Evolutionary conservation across 106 monocot genomes (phyloP), one percentile per base, ranked within the genome.

Genomic region (Dendrobium nobile): DNA sequence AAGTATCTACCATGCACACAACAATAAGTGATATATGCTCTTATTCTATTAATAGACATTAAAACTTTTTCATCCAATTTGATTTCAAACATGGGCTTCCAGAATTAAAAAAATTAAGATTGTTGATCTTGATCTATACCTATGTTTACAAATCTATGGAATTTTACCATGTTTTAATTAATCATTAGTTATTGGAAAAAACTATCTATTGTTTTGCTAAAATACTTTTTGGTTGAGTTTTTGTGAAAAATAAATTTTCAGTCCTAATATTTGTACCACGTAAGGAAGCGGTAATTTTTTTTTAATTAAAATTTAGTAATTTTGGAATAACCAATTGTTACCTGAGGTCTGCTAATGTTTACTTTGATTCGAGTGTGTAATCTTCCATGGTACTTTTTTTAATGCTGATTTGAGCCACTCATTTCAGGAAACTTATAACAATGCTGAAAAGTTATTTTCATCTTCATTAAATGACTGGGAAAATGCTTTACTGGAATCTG

Each of bases 371-470:
- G 8, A 61, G 61, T 5, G 4, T 61, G 19, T 22, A 61, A 3
- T n/a, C 28, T 26, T 65, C 26, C 13, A 70, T 70, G 70, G 15
- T 15, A 37, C 31, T 37, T 33, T 70, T 37, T 70, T 70, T 37
- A 33, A 37, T 80, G 6, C 33, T 79, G 26, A 77, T 9, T 79
- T 64, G 54, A 72, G 33, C 64, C 75, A 24, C 41, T 74, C 59
- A 47, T 78, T 88, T 82, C 85, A 97, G 97, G 97, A 94, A 72
- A 84, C 79, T 54, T 94, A 89, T 83, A 75, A 85, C 54, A 82
- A 89, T 70, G 89, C 92, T 73, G 97, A 97, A 79, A 85, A 94
- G 81, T 58, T 91, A 47, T 76, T 97, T 16, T 87, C 82, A 54
- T 83, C 75, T 42, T 83, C 87, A 58, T 75, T 97, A 43, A 86